Conservation (phyloP, 2,329 filamentous ascomycete species). For the Rhinocladiella similis region DNA sequence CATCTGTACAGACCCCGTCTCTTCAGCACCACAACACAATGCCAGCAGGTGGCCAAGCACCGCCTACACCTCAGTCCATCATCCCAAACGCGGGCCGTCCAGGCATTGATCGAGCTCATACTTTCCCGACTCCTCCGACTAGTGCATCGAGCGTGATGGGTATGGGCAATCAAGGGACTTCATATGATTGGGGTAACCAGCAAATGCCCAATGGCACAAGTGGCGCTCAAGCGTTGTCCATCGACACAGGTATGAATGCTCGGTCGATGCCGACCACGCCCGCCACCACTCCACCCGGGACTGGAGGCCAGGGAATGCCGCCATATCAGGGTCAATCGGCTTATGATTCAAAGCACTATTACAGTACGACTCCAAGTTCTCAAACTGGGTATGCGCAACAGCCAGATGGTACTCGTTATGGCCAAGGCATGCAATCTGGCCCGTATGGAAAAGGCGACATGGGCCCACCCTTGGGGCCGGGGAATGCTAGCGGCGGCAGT, state of each 20-base stretch:
- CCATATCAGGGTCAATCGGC: constrained; percentile 68
- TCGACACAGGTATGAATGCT: constrained; percentile 76
- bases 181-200: constrained; percentile 75
- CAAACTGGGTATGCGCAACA: constrained; percentile 69
- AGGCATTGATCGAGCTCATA: constrained; percentile 79
- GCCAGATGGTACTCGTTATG: constrained; percentile 70
- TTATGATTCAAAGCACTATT: constrained; percentile 82
- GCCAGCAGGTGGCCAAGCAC: constrained; percentile 59
- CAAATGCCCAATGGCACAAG: constrained; percentile 63
- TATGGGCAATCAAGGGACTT: constrained; percentile 71
- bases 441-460: constrained; percentile 83
- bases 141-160: constrained; percentile 84
- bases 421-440: constrained; percentile 51
- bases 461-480: constrained; percentile 72
- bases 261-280: constrained; percentile 90
- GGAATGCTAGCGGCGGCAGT: constrained; percentile 55
- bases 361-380: constrained; percentile 66
- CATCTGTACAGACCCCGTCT: constrained; percentile 57
- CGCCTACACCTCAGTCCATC: constrained; percentile 67
- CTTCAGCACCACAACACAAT: constrained; percentile 67
- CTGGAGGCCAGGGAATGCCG: constrained; percentile 73
- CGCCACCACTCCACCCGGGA: constrained; percentile 83
- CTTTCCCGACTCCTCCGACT: constrained; percentile 89
- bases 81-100: constrained; percentile 65
- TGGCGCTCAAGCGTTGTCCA: constrained; percentile 70